These are phyloP conservation scores for Dianthus caryophyllus DNA, from an alignment of 148 eudicot species.

Conservation along the genomic window DNA sequence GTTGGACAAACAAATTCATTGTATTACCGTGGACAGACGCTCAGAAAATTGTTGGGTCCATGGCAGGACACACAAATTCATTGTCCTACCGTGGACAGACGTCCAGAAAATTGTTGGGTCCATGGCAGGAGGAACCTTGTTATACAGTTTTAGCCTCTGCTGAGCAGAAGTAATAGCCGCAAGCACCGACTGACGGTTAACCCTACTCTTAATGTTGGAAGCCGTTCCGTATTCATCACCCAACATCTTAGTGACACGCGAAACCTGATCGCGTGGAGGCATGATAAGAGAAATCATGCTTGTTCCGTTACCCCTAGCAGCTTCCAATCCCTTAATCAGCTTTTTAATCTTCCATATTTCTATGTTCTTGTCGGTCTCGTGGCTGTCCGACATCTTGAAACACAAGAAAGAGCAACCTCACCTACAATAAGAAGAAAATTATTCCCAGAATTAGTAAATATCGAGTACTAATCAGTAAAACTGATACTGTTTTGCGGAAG, in stretches of 20 bases:
- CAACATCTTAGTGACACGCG: slow-evolving; percentile 31
- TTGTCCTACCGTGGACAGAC: too few species aligned
- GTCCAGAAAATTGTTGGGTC: too few species aligned
- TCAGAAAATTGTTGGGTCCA: too few species aligned
- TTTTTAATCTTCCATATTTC: slow-evolving; percentile 12
- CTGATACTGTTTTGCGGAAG: not conserved
- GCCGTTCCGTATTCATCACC: slow-evolving; percentile 34
- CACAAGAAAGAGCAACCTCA: not conserved
- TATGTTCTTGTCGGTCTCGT: slow-evolving; percentile 29
- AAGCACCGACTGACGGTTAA: slow-evolving; percentile 30
- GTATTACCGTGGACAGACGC: too few species aligned
- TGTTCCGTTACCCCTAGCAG: slow-evolving; percentile 31
- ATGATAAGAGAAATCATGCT: slow-evolving; percentile 34
- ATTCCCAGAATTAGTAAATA: not conserved
- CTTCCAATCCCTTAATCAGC: slow-evolving; percentile 28
- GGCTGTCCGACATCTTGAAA: slow-evolving; percentile 21
- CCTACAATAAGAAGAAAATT: slow-evolving; percentile 13
- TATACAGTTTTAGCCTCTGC: slow-evolving; percentile 29
- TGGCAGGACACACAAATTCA: too few species aligned
- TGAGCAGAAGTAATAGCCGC: slow-evolving; percentile 33
- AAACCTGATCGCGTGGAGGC: slow-evolving; percentile 32
- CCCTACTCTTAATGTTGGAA: slow-evolving; percentile 32
- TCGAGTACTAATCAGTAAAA: not conserved
- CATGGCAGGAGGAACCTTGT: slow-evolving; percentile 32
- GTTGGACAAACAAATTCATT: too few species aligned